Evolutionary conservation across 2,329 filamentous ascomycete species (phyloP).

Genomic region (Mariannaea elegans): DNA sequence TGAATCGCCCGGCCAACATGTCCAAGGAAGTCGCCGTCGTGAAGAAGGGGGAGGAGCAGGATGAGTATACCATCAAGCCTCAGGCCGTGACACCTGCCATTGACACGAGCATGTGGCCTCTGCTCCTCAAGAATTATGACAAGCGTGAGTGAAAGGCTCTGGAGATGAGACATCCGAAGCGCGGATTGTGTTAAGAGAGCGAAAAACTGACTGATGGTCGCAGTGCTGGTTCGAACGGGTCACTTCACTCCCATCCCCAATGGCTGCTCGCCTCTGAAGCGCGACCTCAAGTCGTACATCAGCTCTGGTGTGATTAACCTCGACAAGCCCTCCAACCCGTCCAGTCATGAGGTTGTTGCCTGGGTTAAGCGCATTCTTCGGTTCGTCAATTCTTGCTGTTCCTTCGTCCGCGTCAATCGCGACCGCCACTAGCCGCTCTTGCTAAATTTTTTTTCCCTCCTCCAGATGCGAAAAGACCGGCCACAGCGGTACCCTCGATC

Average conservation of each 20-base stretch:
- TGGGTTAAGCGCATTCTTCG: conserved; percentile 98
- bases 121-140: conserved; percentile 96
- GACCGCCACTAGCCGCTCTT: conserved; percentile 5
- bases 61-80: conserved; percentile 91
- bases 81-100: conserved; percentile 80
- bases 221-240: conserved; percentile 90
- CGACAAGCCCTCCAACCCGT: conserved; percentile 86
- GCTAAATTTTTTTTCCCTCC: conserved; percentile 7
- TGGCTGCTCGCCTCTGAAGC: conserved; percentile 89
- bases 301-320: conserved; percentile 98
- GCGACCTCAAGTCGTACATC: conserved; percentile 96
- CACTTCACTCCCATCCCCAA: conserved; percentile 97
- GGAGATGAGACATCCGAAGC: conserved; percentile 8
- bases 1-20: conserved; percentile 42
- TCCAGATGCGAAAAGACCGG: conserved; percentile 83
- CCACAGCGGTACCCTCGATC: conserved; percentile 97
- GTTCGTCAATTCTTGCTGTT: conserved; percentile 55
- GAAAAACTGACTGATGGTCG: conserved; percentile 38
- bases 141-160: conserved; percentile 69
- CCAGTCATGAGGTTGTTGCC: conserved; percentile 97
- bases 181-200: conserved; percentile 17
- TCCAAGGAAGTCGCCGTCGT: conserved; percentile 57
- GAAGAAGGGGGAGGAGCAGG: conserved; percentile 58
- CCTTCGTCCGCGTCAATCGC: conserved; percentile 23
- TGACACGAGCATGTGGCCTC: conserved; percentile 90